Base-by-base conservation (phyloP, 2,329 filamentous ascomycete species). In the Venturia asperata region DNA sequence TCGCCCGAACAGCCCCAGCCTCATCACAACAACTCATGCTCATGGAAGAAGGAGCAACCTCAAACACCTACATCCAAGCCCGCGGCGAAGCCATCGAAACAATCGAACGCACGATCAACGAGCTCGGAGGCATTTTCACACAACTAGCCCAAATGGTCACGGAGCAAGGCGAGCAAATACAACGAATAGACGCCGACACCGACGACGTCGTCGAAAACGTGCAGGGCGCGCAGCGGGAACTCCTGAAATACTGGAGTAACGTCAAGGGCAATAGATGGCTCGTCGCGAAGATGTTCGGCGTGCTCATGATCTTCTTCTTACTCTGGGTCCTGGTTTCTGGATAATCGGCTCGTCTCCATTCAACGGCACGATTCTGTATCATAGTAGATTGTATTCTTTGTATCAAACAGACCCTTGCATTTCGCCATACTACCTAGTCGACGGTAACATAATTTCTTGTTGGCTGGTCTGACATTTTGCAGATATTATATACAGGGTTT, bases 121-220 rank as follows among this genome's bases (percentile, higher is more conserved):
- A 99, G 75, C 82, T 99, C 0, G 94, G 94, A 37, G 82, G 88
- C 17, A 97, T 97, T 68, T 97, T 97, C 74, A 91, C 92, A 10
- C 93, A 99, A 76, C 80, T 99, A 62, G 93, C 94, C 43, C 87
- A 91, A 70, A 97, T 99, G 94, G 94, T 99, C 39, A 91, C 89
- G 65, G 93, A 99, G 76, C 94, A 99, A 78, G 91, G 90, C 67
- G 94, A 97, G 77, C 96, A 96, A 89, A 96, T 99, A 69, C 91
- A 97, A 77, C 84, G 93, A 62, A 97, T 97, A 73, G 93, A 97
- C 72, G 93, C 93, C 69, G 97, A 97, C 76, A 97, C 93, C 1
- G 94, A 99, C 73, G 92, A 97, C 71, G 91, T 99, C 6, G 93
- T 99, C 64, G 93, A 97, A 73, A 99, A 99, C 71, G 93, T 99